Evolutionary conservation across 179 eudicot species (phyloP).

Genomic region (Amaranthus tricolor): DNA sequence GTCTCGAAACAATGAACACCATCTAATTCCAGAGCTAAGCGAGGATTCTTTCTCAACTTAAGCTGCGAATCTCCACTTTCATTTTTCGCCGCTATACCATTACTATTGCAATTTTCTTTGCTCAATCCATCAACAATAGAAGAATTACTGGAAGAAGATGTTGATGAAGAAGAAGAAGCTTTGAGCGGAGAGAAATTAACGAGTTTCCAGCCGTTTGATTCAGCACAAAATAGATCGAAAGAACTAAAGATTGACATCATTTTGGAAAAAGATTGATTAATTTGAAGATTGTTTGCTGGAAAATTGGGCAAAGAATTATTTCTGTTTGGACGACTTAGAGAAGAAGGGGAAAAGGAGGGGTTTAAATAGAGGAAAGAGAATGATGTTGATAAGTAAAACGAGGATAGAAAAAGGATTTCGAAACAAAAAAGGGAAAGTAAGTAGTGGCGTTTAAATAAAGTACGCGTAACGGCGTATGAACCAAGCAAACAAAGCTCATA

Average conservation of each 20-base stretch:
- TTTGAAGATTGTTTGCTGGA: neutral
- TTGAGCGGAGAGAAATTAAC: constrained; percentile 11
- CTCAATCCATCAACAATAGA: too few relatives aligned
- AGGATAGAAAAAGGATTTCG: neutral
- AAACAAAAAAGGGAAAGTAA: neutral
- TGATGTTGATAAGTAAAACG: neutral
- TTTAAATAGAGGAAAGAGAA: neutral
- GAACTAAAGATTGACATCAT: constrained; percentile 54
- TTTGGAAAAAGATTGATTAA: constrained; percentile 8
- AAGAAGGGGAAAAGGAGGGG: neutral
- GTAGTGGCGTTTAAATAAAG: too few relatives aligned
- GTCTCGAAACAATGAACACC: constrained; percentile 61
- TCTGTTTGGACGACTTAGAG: neutral
- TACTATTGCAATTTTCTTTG: too few relatives aligned
- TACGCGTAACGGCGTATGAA: too few relatives aligned
- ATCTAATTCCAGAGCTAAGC: constrained; percentile 57
- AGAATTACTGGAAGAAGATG: too few relatives aligned
- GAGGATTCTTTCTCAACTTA: constrained; percentile 25
- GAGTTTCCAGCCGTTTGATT: constrained; percentile 36
- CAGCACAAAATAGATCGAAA: constrained; percentile 48
- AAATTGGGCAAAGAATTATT: too few relatives aligned
- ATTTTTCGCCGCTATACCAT: neutral
- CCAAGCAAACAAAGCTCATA: too few relatives aligned
- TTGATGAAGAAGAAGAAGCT: too few relatives aligned
- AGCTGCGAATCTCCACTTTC: neutral